phyloP scores from a whole-genome alignment of 371 early-diverging fungal species.

The Rhizopus sp. region DNA sequence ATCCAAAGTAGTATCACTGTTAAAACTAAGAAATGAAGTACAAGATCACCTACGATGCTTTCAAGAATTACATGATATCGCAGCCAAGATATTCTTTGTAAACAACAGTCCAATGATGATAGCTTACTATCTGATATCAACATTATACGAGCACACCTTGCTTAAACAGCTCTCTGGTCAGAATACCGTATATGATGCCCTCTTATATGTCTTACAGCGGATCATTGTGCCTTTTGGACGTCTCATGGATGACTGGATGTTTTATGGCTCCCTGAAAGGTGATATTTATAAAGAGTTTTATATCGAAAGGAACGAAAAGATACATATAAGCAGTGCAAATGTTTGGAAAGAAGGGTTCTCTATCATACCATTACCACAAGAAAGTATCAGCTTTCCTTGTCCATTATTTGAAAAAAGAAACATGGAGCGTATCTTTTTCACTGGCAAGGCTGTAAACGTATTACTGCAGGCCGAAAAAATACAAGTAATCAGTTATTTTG shows the following conservation, averaged over 20 bases:
- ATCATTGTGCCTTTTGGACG: constrained; percentile 34
- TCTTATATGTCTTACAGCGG: constrained; percentile 23
- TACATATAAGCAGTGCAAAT: constrained; percentile 8
- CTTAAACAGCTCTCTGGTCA: constrained; percentile 27
- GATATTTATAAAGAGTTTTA: constrained; percentile 40
- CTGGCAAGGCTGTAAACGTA: constrained; percentile 36
- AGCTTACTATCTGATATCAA: constrained; percentile 20
- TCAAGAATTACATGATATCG: constrained; percentile 16
- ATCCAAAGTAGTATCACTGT: constrained; percentile 16
- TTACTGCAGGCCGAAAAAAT: constrained; percentile 19
- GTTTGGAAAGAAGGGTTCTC: constrained; percentile 33
- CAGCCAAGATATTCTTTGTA: constrained; percentile 9
- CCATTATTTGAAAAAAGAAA: constrained; percentile 32
- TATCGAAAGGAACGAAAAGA: constrained; percentile 22
- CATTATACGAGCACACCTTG: constrained; percentile 24
- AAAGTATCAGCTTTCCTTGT: constrained; percentile 12
- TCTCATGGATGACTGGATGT: constrained; percentile 45
- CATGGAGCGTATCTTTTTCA: constrained; percentile 30
- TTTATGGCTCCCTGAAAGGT: constrained; percentile 28
- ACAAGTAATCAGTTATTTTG: not conserved
- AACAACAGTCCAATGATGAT: constrained; percentile 10
- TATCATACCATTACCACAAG: constrained; percentile 1
- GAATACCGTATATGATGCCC: constrained; percentile 8
- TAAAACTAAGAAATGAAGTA: constrained; percentile 15
- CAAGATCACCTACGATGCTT: constrained; percentile 13